phyloP scores from a whole-genome alignment of 345 rosid species.

The Camelina sativa region DNA sequence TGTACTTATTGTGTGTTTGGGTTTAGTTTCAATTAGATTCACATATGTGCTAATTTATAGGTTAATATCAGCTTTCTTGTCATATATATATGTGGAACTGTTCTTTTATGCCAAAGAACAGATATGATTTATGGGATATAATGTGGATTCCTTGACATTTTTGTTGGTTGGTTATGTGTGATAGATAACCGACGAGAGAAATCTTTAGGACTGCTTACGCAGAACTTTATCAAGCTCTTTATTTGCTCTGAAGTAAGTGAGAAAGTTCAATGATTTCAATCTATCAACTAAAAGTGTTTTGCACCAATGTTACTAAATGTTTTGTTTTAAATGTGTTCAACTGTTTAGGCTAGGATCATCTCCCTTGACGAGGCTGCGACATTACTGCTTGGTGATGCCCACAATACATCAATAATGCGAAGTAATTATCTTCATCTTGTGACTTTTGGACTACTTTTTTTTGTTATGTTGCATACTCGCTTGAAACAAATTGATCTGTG shows the following conservation, averaged over 20 bases:
- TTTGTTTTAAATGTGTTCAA: conserved; percentile 21
- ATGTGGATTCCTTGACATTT: neutral
- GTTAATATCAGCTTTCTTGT: conserved; percentile 6
- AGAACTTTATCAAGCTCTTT: conserved; percentile 90
- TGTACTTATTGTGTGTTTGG: neutral
- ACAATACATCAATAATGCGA: conserved; percentile 72
- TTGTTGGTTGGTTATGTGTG: conserved; percentile 26
- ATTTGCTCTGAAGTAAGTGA: conserved; percentile 73
- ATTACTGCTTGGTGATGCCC: conserved; percentile 77
- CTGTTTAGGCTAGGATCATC: conserved; percentile 61
- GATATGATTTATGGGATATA: neutral
- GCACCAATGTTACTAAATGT: conserved; percentile 12
- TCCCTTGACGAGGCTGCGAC: conserved; percentile 86
- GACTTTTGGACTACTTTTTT: neutral
- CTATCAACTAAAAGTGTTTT: neutral
- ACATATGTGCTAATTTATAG: neutral
- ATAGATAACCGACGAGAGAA: conserved; percentile 84
- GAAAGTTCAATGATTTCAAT: neutral
- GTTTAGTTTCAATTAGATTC: conserved; percentile 12
- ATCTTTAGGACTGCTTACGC: conserved; percentile 84
- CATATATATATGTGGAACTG: neutral
- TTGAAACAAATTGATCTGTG: neutral
- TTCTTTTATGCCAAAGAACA: conserved; percentile 5
- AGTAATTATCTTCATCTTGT: conserved; percentile 50
- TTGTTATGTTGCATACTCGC: neutral